These are phyloP conservation scores for Flaveria sonorensis DNA, from an alignment of 129 eudicot species.

Conservation along the genomic window DNA sequence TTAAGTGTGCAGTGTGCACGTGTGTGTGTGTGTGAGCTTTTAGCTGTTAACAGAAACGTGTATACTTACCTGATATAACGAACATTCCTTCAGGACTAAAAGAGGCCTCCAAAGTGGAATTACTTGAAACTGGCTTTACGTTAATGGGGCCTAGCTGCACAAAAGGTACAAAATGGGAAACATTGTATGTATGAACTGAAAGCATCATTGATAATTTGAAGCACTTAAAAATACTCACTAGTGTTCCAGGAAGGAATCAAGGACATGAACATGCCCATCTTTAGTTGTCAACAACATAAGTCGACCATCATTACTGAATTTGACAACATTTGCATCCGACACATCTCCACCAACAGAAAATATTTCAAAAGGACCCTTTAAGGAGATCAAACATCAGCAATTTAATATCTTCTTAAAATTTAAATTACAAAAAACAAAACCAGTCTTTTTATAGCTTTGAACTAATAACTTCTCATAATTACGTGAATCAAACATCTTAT, in stretches of 20 bases:
- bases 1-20: too few species aligned
- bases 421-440: conserved; percentile 12
- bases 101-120: conserved; percentile 93
- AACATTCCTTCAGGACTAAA: conserved; percentile 95
- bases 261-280: conserved; percentile 85
- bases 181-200: not conserved
- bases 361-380: conserved; percentile 94
- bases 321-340: conserved; percentile 92
- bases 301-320: conserved; percentile 93
- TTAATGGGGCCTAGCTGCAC: conserved; percentile 64
- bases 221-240: conserved; percentile 53
- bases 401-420: conserved; percentile 21
- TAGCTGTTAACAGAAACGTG: not conserved
- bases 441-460: not conserved
- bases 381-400: conserved; percentile 16
- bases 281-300: conserved; percentile 85
- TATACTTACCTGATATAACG: conserved; percentile 80
- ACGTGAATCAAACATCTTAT: conserved; percentile 94
- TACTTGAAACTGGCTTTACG: conserved; percentile 82
- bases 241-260: conserved; percentile 92
- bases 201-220: not conserved
- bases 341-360: conserved; percentile 88
- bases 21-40: not conserved
- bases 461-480: conserved; percentile 72
- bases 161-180: conserved; percentile 20